phyloP scores from a whole-genome alignment of 257 asterid genomes.

The Primulina huaijiensis region DNA sequence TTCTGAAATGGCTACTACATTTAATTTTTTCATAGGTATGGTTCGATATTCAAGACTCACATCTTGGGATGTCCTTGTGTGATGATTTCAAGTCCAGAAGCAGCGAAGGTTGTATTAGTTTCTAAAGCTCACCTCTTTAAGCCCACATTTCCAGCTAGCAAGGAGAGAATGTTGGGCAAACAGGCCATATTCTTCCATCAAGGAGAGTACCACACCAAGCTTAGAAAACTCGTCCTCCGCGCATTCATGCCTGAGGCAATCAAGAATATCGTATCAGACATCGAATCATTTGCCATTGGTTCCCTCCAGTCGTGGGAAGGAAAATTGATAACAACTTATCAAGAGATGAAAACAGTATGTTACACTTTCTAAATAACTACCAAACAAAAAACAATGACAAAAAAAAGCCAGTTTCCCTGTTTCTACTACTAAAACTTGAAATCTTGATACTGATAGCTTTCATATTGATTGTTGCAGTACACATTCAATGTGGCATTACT shows the following conservation, averaged over 20 bases:
- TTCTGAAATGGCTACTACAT: background rate
- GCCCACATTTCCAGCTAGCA: slow-evolving; percentile 85
- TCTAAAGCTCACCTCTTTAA: slow-evolving; percentile 67
- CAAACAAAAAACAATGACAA: slow-evolving; percentile 22
- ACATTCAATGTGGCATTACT: slow-evolving; percentile 79
- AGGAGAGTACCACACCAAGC: slow-evolving; percentile 64
- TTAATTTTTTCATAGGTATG: slow-evolving; percentile 46
- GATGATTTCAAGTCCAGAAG: slow-evolving; percentile 79
- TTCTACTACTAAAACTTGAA: slow-evolving; percentile 8
- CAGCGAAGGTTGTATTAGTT: slow-evolving; percentile 58
- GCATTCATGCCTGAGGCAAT: slow-evolving; percentile 71
- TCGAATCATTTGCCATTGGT: slow-evolving; percentile 40
- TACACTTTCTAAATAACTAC: background rate
- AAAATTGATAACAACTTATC: slow-evolving; percentile 57
- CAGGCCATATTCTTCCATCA: slow-evolving; percentile 77
- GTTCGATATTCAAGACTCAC: slow-evolving; percentile 75
- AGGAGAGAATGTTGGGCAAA: slow-evolving; percentile 72
- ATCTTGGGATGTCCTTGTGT: slow-evolving; percentile 71
- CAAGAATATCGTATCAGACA: slow-evolving; percentile 45
- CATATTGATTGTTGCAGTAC: slow-evolving; percentile 48
- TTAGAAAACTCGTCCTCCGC: slow-evolving; percentile 63
- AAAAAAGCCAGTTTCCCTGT: slow-evolving; percentile 36
- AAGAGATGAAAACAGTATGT: slow-evolving; percentile 79
- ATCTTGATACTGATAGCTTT: slow-evolving; percentile 6
- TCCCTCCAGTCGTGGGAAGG: slow-evolving; percentile 61